A percentile compares a stretch with the other conserved stretches of the same genome.
Evolutionary conservation across 805 yeast species (phyloP).

Genomic region (Danielozyma ontarioensis): DNA sequence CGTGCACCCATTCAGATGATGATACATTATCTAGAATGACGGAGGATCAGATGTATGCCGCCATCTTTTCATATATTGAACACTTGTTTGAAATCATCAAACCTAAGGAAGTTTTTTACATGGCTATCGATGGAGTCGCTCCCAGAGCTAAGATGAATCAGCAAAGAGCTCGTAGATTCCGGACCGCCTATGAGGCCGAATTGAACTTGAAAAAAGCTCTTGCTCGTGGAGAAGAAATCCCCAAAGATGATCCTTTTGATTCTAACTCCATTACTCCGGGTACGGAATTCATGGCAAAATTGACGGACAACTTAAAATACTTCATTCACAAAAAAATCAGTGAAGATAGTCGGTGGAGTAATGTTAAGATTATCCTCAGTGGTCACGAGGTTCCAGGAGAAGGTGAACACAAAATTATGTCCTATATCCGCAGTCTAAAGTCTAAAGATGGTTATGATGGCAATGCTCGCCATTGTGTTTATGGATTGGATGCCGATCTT

Average conservation of each 20-base stretch:
- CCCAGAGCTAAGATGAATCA: constrained; percentile 99
- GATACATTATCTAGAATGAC: constrained; percentile 59
- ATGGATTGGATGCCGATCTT: constrained; percentile 94
- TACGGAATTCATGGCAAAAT: constrained; percentile 90
- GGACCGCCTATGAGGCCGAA: constrained; percentile 92
- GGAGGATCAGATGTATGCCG: constrained; percentile 87
- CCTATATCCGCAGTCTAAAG: constrained; percentile 73
- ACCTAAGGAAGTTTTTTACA: constrained; percentile 81
- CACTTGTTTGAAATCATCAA: constrained; percentile 83
- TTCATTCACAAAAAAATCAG: constrained; percentile 85
- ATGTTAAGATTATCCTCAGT: constrained; percentile 67
- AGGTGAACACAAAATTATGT: constrained; percentile 98
- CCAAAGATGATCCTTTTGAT: constrained; percentile 84
- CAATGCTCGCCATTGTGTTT: constrained; percentile 86
- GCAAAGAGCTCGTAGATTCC: constrained; percentile 91
- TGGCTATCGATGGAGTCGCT: constrained; percentile 99
- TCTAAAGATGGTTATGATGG: constrained; percentile 70
- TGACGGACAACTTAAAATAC: constrained; percentile 76
- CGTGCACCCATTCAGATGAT: constrained; percentile 80
- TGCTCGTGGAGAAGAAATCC: constrained; percentile 65
- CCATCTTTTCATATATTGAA: constrained; percentile 92
- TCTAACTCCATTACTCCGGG: constrained; percentile 95
- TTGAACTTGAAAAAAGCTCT: constrained; percentile 69
- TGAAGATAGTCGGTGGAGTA: constrained; percentile 83
- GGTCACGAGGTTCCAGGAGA: constrained; percentile 98